Evolutionary conservation across 352 stramenopile genomes (phyloP), one percentile per base, ranked within the genome.

Genomic region (Phytophthora niederhauseri): DNA sequence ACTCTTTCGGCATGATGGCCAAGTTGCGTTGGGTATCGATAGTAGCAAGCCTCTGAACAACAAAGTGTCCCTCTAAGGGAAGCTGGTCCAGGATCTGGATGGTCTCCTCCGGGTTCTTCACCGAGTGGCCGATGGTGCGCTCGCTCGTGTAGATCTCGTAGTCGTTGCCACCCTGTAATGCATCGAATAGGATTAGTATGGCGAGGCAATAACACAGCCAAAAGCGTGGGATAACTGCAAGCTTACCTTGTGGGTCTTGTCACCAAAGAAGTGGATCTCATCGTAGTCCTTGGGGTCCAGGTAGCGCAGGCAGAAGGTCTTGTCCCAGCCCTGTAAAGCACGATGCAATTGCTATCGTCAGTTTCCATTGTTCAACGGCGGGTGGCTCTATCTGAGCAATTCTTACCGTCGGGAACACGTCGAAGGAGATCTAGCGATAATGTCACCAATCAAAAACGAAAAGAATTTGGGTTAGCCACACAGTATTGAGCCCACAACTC

Each of bases 221-320:
- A 48, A 2, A 28, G 52, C 48, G 14, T 41, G 38, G 26, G 53
- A 34, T 50, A 43, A 49, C 19, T 49, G 24, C 26, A 14, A 70
- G 26, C 66, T 60, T 49, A 94, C 87, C 75, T 97, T 80, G 83
- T 99, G 97, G 17, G 97, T 99, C 84, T 99, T 99, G 90, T 99
- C 98, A 55, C 98, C 98, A 76, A 99, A 99, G 75, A 99, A 99
- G 83, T 99, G 98, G 76, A 99, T 98, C 76, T 99, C 96, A 73
- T 99, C 97, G 84, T 98, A 99, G 78, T 99, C 97, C 57, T 84
- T 92, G 12, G 90, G 81, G 58, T 91, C 81, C 36, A 98, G 73
- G 82, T 97, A 99, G 57, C 93, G 89, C 53, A 99, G 89, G 79
- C 97, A 99, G 77, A 99, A 99, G 1, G 98, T 99, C 89, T 99